A percentile compares a stretch with the other conserved stretches of the same genome.
Evolutionary conservation across 2,329 filamentous ascomycete species (phyloP).

Genomic region (Hypoxylon sp.): DNA sequence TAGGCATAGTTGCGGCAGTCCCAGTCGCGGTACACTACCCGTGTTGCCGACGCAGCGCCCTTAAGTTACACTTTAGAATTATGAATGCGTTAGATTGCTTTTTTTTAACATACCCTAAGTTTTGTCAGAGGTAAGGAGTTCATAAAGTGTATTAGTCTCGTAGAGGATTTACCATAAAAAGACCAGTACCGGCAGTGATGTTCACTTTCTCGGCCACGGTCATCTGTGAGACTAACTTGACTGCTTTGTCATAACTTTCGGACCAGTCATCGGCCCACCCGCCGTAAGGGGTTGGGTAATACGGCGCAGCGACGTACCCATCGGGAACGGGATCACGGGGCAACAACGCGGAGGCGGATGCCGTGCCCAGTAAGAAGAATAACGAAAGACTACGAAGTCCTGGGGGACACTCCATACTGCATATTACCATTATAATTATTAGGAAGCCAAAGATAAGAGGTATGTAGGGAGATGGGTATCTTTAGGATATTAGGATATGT

Average conservation of each 20-base stretch:
- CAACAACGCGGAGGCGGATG: constrained; percentile 43
- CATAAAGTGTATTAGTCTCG: constrained; percentile 33
- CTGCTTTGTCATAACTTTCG: constrained; percentile 78
- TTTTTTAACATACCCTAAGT: constrained; percentile 40
- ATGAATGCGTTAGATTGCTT: background rate
- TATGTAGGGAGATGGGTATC: background rate
- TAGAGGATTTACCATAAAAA: constrained; percentile 72
- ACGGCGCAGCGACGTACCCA: constrained; percentile 68
- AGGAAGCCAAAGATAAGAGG: background rate
- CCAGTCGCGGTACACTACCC: constrained; percentile 77
- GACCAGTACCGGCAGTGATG: constrained; percentile 78
- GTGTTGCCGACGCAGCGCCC: constrained; percentile 83
- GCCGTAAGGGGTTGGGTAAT: constrained; percentile 80
- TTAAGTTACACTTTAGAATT: constrained; percentile 28
- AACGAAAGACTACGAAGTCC: constrained; percentile 50
- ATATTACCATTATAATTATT: constrained; percentile 48
- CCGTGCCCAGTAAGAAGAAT: constrained; percentile 39
- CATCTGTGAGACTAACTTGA: constrained; percentile 79
- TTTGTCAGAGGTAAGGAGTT: constrained; percentile 12
- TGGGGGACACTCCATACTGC: constrained; percentile 46
- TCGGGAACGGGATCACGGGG: constrained; percentile 52
- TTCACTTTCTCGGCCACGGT: constrained; percentile 87
- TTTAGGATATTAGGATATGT: constrained; percentile 11
- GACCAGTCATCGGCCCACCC: constrained; percentile 80
- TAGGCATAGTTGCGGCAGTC: constrained; percentile 79